A percentile compares a stretch with the other conserved stretches of the same genome.
Conservation (phyloP, 148 eudicot genomes). For the Hydrangea macrophylla region DNA sequence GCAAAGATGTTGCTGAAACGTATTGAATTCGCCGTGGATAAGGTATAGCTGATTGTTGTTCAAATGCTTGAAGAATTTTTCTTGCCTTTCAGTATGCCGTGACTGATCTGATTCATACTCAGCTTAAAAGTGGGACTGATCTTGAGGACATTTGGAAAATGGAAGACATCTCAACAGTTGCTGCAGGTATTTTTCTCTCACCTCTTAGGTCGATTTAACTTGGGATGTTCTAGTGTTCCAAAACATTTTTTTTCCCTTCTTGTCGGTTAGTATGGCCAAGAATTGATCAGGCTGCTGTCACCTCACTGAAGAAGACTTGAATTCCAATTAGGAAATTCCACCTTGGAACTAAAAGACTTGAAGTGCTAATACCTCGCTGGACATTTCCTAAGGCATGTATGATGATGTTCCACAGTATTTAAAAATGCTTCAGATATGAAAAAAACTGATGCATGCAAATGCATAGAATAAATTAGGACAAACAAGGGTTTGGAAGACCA, state of each 20-base stretch:
- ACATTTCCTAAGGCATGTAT: too few species aligned
- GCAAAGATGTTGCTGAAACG: conserved; percentile 47
- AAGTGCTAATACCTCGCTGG: too few species aligned
- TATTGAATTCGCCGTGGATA: conserved; percentile 47
- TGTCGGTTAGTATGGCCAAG: neutral
- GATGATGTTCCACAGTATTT: too few species aligned
- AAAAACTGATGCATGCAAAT: too few species aligned
- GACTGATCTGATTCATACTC: conserved; percentile 23
- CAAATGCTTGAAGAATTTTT: conserved; percentile 10
- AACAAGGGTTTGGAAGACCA: too few species aligned
- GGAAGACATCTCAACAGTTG: conserved; percentile 27
- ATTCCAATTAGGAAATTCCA: too few species aligned
- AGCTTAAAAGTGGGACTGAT: conserved; percentile 49
- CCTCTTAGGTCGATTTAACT: neutral
- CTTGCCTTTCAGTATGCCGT: conserved; percentile 15
- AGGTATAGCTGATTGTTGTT: conserved; percentile 47
- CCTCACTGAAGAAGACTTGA: neutral
- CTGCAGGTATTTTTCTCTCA: conserved; percentile 36
- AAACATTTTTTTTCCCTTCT: neutral
- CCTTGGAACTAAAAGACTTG: too few species aligned
- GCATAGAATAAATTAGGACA: too few species aligned
- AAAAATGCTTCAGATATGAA: too few species aligned
- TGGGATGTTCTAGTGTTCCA: neutral
- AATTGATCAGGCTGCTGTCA: neutral
- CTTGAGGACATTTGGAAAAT: conserved; percentile 47